Percentiles rank a stretch among this genome's conserved stretches.
Conservation (phyloP, 495 filamentous ascomycete genomes). For the Podospora didyma region DNA sequence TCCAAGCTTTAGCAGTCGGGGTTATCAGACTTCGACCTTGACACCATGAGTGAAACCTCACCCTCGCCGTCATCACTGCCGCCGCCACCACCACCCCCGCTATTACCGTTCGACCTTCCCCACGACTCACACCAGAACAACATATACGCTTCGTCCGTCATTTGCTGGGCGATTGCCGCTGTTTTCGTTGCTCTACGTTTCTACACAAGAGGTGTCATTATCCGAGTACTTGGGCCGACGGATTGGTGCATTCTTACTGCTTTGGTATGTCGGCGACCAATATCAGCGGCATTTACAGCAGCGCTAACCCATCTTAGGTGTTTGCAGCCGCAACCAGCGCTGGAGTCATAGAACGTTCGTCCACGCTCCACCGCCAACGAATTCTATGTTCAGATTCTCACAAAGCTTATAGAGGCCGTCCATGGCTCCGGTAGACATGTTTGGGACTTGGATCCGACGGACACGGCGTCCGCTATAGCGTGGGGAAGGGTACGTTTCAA, state of each 20-base stretch:
- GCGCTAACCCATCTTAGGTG: constrained; percentile 7
- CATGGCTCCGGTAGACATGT: constrained; percentile 25
- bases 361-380: background rate
- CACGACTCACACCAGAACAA: constrained; percentile 23
- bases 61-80: background rate
- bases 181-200: constrained; percentile 28
- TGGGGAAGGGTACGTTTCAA: constrained; percentile 23
- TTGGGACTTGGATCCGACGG: constrained; percentile 27
- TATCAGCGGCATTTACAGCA: background rate
- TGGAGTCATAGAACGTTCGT: constrained; percentile 24
- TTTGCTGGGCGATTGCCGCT: constrained; percentile 24
- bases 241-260: constrained; percentile 30
- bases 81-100: background rate
- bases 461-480: constrained; percentile 8
- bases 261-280: constrained; percentile 10
- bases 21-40: background rate
- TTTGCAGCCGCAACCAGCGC: constrained; percentile 21
- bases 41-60: background rate
- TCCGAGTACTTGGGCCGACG: constrained; percentile 20
- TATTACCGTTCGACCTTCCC: constrained; percentile 8
- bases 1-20: background rate
- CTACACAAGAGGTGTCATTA: constrained; percentile 25
- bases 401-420: constrained; percentile 16
- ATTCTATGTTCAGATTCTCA: background rate
- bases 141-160: constrained; percentile 14